Percentiles rank a stretch among this genome's conserved stretches.
phyloP scores from a whole-genome alignment of 768 basidiomycete genomes.

The Terana coerulea region DNA sequence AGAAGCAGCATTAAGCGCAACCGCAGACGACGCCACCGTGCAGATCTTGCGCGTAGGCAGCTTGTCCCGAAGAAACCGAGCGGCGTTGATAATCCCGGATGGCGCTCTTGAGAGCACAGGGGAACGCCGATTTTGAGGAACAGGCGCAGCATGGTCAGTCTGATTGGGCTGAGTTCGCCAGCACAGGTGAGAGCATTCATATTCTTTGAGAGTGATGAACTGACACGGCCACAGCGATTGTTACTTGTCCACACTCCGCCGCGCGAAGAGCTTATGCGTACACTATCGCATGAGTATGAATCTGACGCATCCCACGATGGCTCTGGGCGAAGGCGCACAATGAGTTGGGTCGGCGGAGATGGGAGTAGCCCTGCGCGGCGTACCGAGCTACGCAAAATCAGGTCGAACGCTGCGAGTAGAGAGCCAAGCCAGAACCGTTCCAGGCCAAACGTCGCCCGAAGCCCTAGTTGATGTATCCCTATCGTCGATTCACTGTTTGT shows the following conservation, averaged over 20 bases:
- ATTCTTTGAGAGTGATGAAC: background rate
- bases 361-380: background rate
- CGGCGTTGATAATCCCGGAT: slow-evolving; percentile 48
- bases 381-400: background rate
- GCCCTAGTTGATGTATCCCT: too few relatives aligned
- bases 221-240: slow-evolving; percentile 40
- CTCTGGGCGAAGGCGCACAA: slow-evolving; percentile 18
- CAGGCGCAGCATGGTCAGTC: slow-evolving; percentile 52
- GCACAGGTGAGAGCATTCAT: slow-evolving; percentile 49
- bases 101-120: slow-evolving; percentile 25
- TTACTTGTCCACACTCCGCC: slow-evolving; percentile 65
- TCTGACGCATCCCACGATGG: slow-evolving; percentile 18
- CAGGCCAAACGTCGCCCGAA: background rate
- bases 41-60: slow-evolving; percentile 31
- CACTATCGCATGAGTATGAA: slow-evolving; percentile 16
- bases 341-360: slow-evolving; percentile 21
- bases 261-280: slow-evolving; percentile 33
- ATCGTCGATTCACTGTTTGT: too few relatives aligned
- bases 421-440: slow-evolving; percentile 7
- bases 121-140: slow-evolving; percentile 41
- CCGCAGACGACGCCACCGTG: slow-evolving; percentile 23
- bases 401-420: slow-evolving; percentile 8
- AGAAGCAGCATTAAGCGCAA: slow-evolving; percentile 14
- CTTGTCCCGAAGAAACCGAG: slow-evolving; percentile 33
- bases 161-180: slow-evolving; percentile 64